These are phyloP conservation scores for Madurella fahalii DNA, from an alignment of 2,329 filamentous ascomycete species.

Conservation along the genomic window DNA sequence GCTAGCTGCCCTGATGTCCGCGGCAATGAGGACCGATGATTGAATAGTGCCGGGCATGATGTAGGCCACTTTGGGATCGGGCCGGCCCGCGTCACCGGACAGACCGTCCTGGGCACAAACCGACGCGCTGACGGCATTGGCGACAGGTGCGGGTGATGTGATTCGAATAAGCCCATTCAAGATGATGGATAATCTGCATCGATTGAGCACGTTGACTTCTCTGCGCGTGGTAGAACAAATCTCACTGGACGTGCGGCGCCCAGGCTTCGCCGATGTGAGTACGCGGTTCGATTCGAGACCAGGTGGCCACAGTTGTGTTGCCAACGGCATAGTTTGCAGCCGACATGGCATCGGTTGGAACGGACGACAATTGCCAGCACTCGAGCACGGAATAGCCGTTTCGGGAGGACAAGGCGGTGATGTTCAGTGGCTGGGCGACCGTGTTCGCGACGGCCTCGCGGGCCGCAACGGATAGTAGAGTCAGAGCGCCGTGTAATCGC, in stretches of 20 bases:
- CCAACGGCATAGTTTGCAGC: constrained; percentile 31
- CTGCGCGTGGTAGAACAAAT: not conserved
- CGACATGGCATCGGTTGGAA: constrained; percentile 28
- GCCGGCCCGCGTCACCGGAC: not conserved
- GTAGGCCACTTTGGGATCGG: constrained; percentile 26
- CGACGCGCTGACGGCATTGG: constrained; percentile 7
- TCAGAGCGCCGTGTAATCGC: not conserved
- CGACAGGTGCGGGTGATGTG: constrained; percentile 27
- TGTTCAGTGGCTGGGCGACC: constrained; percentile 22
- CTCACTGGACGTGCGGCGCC: constrained; percentile 33
- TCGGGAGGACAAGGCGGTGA: constrained; percentile 30
- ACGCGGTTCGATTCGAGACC: constrained; percentile 32
- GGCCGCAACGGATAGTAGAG: not conserved
- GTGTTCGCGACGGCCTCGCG: not conserved
- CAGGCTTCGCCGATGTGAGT: constrained; percentile 32
- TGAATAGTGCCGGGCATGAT: constrained; percentile 30
- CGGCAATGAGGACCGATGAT: constrained; percentile 32
- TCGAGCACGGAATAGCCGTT: constrained; percentile 29
- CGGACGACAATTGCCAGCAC: constrained; percentile 29
- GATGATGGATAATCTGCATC: constrained; percentile 29
- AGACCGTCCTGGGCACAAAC: not conserved
- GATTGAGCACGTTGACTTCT: not conserved
- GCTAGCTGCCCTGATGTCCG: constrained; percentile 29
- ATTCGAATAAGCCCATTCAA: constrained; percentile 34
- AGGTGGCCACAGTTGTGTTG: constrained; percentile 28